Conservation (phyloP, 129 eudicot genomes). For the Calendula officinalis region DNA sequence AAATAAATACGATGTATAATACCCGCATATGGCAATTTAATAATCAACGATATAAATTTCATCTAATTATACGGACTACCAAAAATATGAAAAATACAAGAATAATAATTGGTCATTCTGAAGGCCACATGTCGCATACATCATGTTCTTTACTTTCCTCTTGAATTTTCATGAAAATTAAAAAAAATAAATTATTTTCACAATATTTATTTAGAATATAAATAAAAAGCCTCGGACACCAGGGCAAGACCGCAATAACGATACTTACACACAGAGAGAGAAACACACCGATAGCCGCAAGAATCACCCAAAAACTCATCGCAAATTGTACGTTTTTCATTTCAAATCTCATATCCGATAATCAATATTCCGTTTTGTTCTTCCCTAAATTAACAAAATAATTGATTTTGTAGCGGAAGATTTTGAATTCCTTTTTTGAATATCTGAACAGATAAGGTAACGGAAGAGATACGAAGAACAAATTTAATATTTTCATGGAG, state of each 20-base stretch:
- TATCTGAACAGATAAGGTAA: constrained; percentile 14
- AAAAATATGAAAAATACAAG: not conserved
- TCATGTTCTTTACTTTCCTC: constrained; percentile 11
- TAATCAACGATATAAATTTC: no score
- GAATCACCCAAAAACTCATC: constrained; percentile 27
- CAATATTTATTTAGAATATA: not conserved
- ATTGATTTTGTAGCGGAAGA: constrained; percentile 6
- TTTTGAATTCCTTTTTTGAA: not conserved
- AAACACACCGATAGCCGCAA: constrained; percentile 38
- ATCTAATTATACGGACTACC: no score
- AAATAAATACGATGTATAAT: no score
- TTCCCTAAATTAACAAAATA: constrained; percentile 3
- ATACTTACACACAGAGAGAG: constrained; percentile 16
- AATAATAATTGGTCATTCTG: constrained; percentile 3
- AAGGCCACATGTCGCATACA: constrained; percentile 31
- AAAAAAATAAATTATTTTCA: not conserved
- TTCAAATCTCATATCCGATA: constrained; percentile 13
- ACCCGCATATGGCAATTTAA: no score
- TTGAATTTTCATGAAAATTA: not conserved
- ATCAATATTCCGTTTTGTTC: not conserved
- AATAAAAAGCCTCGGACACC: constrained; percentile 18
- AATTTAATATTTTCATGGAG: constrained; percentile 16
- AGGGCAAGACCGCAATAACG: constrained; percentile 20
- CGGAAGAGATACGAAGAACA: constrained; percentile 6
- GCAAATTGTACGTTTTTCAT: constrained; percentile 5